Evolutionary conservation across 1,284 basidiomycete species (phyloP), one percentile per base, ranked within the genome.

Genomic region (Pyrrhoderma lamaoense): DNA sequence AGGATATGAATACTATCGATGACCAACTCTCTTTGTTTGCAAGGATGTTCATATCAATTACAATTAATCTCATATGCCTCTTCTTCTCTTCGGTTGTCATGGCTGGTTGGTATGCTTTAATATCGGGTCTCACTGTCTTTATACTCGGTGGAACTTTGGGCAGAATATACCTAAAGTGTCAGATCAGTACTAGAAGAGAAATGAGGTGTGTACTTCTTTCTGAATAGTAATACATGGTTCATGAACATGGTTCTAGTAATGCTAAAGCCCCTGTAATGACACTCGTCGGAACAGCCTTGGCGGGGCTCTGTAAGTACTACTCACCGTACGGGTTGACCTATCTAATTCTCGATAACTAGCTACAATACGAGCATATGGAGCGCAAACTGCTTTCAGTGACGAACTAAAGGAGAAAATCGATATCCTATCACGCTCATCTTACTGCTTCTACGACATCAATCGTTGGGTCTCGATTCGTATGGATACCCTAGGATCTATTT

Each of bases 221-320:
- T 5, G 7, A 11, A 31, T 5, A 5, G 63, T 77, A 19, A 66
- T 67, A 23, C 76, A 45, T 62, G 65, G 7, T 70, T 73, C 55
- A 70, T 70, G 71, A 70, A 19, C 19, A 9, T 42, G 21, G 8
- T 11, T 16, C 16, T 25, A 51, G 69, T 42, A 75, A 75, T 52
- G 67, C 72, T 42, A 67, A 63, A 35, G 57, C 65, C 0, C 74
- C 75, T 0, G 62, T 76, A 16, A 67, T 74, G 58, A 70, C 69
- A 25, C 70, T 71, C 53, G 68, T 76, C 52, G 67, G 69, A 1
- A 67, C 70, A 13, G 66, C 68, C 1, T 61, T 74, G 25, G 58
- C 64, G 23, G 72, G 72, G 18, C 64, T 74, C 19, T 25, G 58
- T 62, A 35, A 39, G 53, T 42, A 8, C 2, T 21, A 9, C n/a